These are phyloP conservation scores for Arachis hypogaea DNA, from an alignment of 306 rosid species.

Conservation along the genomic window DNA sequence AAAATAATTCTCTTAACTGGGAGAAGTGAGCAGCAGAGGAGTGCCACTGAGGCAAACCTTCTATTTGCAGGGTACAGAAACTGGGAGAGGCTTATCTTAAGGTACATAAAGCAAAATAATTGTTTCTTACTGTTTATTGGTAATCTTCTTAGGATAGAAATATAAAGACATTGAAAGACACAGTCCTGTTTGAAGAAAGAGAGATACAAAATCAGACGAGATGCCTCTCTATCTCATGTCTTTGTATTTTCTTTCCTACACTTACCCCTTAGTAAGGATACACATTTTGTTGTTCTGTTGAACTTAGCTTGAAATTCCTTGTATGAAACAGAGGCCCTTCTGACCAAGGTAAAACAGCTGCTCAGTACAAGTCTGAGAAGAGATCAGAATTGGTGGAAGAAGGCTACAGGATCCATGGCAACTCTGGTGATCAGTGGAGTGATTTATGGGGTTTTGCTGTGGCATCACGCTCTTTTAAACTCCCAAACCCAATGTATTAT, in stretches of 20 bases:
- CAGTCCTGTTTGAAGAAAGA: no score
- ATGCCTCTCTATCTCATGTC: no score
- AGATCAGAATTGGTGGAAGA: slow-evolving; percentile 58
- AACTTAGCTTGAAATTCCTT: slow-evolving; percentile 22
- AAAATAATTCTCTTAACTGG: slow-evolving; percentile 75
- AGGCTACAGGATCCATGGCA: slow-evolving; percentile 80
- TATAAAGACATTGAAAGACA: no score
- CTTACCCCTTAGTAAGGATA: not conserved
- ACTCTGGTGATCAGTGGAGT: slow-evolving; percentile 95
- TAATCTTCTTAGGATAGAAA: no score
- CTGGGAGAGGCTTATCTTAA: slow-evolving; percentile 83
- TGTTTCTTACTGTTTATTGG: not conserved
- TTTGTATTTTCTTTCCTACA: no score
- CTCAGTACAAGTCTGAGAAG: slow-evolving; percentile 77
- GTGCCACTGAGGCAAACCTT: slow-evolving; percentile 65
- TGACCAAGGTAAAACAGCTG: slow-evolving; percentile 73
- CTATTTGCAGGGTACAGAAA: slow-evolving; percentile 52
- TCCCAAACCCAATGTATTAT: slow-evolving; percentile 91
- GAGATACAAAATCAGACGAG: no score
- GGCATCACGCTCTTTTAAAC: slow-evolving; percentile 72
- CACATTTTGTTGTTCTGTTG: slow-evolving; percentile 13
- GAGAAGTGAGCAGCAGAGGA: slow-evolving; percentile 71
- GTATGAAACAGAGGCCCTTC: slow-evolving; percentile 57
- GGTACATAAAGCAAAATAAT: slow-evolving; percentile 49
- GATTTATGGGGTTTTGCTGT: slow-evolving; percentile 75